These are phyloP conservation scores for Pseudovirgaria hyperparasitica DNA, from an alignment of 2,329 filamentous ascomycete genomes.

Conservation along the genomic window DNA sequence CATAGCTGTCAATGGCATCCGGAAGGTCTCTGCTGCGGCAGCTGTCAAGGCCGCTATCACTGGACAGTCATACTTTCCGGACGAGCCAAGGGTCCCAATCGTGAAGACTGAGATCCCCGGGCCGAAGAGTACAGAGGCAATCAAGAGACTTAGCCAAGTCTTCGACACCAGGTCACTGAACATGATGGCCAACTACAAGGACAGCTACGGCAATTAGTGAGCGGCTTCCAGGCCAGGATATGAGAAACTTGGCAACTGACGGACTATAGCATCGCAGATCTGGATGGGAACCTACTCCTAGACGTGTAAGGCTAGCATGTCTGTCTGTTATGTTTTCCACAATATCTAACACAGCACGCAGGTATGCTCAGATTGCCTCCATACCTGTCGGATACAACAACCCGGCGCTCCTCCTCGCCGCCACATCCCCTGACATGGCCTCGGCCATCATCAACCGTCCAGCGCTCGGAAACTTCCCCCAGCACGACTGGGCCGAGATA, in stretches of 20 bases:
- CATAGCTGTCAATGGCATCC: no score
- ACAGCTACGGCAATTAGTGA: conserved; percentile 57
- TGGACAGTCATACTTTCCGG: conserved; percentile 41
- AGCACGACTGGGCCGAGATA: conserved; percentile 68
- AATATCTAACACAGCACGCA: conserved; percentile 17
- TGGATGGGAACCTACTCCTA: conserved; percentile 59
- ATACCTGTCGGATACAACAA: conserved; percentile 93
- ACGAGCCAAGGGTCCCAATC: conserved; percentile 44
- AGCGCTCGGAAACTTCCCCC: conserved; percentile 82
- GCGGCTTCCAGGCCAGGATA: conserved; percentile 6
- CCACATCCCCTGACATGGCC: conserved; percentile 65
- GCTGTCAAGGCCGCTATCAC: conserved; percentile 14
- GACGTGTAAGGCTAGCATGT: conserved; percentile 45
- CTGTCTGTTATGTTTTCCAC: background rate
- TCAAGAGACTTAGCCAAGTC: conserved; percentile 60
- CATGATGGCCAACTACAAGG: conserved; percentile 29
- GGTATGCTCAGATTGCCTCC: conserved; percentile 83
- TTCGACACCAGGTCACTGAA: conserved; percentile 81
- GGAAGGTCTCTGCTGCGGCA: conserved; percentile 17
- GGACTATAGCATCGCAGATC: conserved; percentile 43
- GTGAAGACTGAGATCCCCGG: conserved; percentile 56
- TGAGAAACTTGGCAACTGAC: conserved; percentile 1
- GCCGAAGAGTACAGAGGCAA: conserved; percentile 56
- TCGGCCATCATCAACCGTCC: conserved; percentile 76
- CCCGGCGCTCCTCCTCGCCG: conserved; percentile 55